These are phyloP conservation scores for Penicillium sp. DNA, from an alignment of 2,329 filamentous ascomycete species.

Conservation along the genomic window DNA sequence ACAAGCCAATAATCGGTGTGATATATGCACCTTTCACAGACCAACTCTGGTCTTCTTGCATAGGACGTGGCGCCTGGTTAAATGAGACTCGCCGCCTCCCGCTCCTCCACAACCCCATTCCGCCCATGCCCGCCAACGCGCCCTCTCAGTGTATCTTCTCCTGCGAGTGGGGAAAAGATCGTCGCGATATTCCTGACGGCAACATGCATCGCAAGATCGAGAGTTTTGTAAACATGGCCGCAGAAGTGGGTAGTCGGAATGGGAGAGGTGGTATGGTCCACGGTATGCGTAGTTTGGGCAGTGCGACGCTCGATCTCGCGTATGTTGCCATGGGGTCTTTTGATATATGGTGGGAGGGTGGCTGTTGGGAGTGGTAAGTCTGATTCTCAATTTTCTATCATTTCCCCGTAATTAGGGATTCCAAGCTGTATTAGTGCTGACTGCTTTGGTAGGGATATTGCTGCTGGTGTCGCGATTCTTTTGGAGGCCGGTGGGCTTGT, in stretches of 20 bases:
- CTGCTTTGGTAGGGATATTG: conserved; percentile 58
- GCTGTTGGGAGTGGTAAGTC: conserved; percentile 73
- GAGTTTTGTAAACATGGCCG: conserved; percentile 73
- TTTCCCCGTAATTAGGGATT: background rate
- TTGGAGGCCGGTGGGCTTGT: conserved; percentile 72
- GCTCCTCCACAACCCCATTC: conserved; percentile 60
- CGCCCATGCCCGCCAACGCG: conserved; percentile 62
- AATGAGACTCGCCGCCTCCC: conserved; percentile 65
- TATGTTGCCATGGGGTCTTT: conserved; percentile 73
- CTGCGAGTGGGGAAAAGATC: conserved; percentile 79
- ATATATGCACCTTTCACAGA: conserved; percentile 70
- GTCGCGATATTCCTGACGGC: conserved; percentile 63
- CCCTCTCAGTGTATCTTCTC: conserved; percentile 70
- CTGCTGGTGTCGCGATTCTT: conserved; percentile 70
- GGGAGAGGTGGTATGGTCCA: conserved; percentile 78
- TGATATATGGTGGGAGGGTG: conserved; percentile 82
- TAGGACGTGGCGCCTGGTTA: conserved; percentile 66
- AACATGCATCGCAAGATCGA: conserved; percentile 71
- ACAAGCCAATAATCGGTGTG: conserved; percentile 64
- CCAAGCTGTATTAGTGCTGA: background rate
- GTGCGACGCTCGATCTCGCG: conserved; percentile 70
- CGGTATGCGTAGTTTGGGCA: conserved; percentile 69
- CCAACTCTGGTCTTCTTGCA: conserved; percentile 68
- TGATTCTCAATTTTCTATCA: background rate
- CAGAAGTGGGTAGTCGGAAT: conserved; percentile 60